Evolutionary conservation across 129 eudicot species (phyloP).

Genomic region (Artemisia argyi): DNA sequence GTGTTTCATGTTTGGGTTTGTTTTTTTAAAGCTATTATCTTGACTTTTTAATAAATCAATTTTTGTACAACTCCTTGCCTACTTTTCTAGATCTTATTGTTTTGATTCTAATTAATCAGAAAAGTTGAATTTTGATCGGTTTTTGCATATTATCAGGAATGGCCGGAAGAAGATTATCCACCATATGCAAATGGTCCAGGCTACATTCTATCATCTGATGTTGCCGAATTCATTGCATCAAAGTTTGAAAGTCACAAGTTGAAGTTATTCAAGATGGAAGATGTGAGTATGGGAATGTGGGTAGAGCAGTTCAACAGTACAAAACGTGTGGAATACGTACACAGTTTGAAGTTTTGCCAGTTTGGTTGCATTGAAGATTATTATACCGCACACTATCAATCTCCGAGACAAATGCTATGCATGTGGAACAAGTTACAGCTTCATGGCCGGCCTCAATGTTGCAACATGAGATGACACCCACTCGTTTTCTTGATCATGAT

Average conservation of each 20-base stretch:
- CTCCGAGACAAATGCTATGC: slow-evolving; percentile 93
- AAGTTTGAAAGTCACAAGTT: slow-evolving; percentile 71
- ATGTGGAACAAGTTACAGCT: slow-evolving; percentile 77
- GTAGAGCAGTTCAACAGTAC: slow-evolving; percentile 71
- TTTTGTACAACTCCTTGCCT: neutral
- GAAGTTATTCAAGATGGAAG: slow-evolving; percentile 97
- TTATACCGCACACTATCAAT: slow-evolving; percentile 89
- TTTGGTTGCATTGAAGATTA: slow-evolving; percentile 88
- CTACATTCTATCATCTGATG: slow-evolving; percentile 78
- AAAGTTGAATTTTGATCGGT: neutral
- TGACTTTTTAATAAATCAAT: neutral
- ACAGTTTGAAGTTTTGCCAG: slow-evolving; percentile 85
- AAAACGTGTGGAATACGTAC: slow-evolving; percentile 71
- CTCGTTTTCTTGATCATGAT: neutral
- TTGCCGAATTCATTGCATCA: slow-evolving; percentile 63
- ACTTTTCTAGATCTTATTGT: neutral
- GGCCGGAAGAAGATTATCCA: slow-evolving; percentile 94
- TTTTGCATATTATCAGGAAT: slow-evolving; percentile 56
- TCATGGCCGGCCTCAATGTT: slow-evolving; percentile 70
- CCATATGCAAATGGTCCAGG: slow-evolving; percentile 96
- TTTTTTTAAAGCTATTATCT: no score
- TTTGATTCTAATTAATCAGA: neutral
- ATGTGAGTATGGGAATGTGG: slow-evolving; percentile 99
- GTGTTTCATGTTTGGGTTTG: no score
- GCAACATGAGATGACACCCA: slow-evolving; percentile 82